These are phyloP conservation scores for Cyberlindnera bimundalis DNA, from an alignment of 805 yeast genomes.

Conservation along the genomic window DNA sequence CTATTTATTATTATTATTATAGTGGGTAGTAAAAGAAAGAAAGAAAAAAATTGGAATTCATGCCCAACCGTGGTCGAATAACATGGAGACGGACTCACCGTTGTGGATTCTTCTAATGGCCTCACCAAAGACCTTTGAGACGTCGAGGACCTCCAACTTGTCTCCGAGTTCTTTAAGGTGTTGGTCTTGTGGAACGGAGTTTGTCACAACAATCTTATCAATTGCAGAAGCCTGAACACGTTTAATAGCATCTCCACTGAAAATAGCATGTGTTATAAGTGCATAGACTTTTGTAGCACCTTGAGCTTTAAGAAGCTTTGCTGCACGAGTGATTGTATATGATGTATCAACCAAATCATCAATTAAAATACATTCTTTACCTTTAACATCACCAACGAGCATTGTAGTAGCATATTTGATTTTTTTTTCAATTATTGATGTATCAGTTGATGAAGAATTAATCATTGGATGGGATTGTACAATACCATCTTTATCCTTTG, in stretches of 20 bases:
- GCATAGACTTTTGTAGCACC: slow-evolving; percentile 89
- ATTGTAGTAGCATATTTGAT: slow-evolving; percentile 72
- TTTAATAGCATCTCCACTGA: slow-evolving; percentile 85
- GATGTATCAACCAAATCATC: slow-evolving; percentile 96
- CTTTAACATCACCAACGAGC: slow-evolving; percentile 93
- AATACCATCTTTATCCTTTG: slow-evolving; percentile 18
- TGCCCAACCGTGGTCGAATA: slow-evolving; percentile 73
- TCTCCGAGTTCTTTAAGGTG: slow-evolving; percentile 52
- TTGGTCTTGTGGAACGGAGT: slow-evolving; percentile 81
- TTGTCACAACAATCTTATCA: slow-evolving; percentile 84
- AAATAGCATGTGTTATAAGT: slow-evolving; percentile 86
- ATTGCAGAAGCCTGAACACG: slow-evolving; percentile 65
- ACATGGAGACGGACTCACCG: slow-evolving; percentile 92
- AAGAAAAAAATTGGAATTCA: no score
- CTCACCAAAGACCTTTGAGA: slow-evolving; percentile 85
- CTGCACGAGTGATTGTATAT: slow-evolving; percentile 88
- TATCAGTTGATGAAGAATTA: slow-evolving; percentile 4
- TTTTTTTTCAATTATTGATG: slow-evolving; percentile 18
- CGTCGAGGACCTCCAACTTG: slow-evolving; percentile 78
- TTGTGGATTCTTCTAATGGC: slow-evolving; percentile 94
- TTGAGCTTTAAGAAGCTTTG: slow-evolving; percentile 84
- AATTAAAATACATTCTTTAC: slow-evolving; percentile 80
- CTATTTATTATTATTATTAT: not conserved
- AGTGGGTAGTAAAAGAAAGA: no score
- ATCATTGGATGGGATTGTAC: slow-evolving; percentile 17